Evolutionary conservation across 2,329 filamentous ascomycete species (phyloP), one percentile per base, ranked within the genome.

Genomic region (Neocucurbitaria cava): DNA sequence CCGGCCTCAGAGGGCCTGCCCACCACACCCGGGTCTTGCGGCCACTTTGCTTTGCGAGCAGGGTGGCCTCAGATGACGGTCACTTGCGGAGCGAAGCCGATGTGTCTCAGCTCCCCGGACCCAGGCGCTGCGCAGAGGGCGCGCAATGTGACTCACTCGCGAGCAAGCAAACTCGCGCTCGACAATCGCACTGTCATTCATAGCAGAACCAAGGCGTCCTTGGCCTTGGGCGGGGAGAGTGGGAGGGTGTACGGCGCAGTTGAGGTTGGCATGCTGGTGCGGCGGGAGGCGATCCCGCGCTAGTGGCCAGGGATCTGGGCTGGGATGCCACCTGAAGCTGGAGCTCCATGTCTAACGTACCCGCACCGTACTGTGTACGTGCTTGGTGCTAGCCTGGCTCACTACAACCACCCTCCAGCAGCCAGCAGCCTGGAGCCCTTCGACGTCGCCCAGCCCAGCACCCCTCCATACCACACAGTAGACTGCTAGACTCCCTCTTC

Each of bases 141-240:
- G 58, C 47, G 51, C 49, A 61, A 62, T 62, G 64, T 73, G 70
- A 73, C 70, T 70, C 67, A 69, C 61, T 51, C 13, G n/a, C 52
- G 40, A 57, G 55, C 57, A 52, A 54, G 41, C 48, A 53, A 46
- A 49, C 46, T 41, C 55, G 52, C 36, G 41, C 26, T 49, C 49
- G 20, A 17, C 23, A 38, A 4, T 26, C 48, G 28, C 42, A 31
- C 33, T 46, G 56, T 26, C 42, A 46, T 36, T 38, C 5, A 31
- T 10, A 46, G 15, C 23, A 30, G 10, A 35, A n/a, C 30, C 26
- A 48, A 41, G 50, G 50, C 46, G 49, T 15, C 20, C 31, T 47
- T 56, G 39, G 51, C 51, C 46, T 42, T n/a, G 36, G 31, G 23
- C 11, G 38, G 21, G 17, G 46, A 17, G 46, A 24, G 48, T 51